Percentiles rank a stretch among this genome's conserved stretches.
phyloP scores from a whole-genome alignment of 129 eudicot genomes.

The Flaveria sonorensis region DNA sequence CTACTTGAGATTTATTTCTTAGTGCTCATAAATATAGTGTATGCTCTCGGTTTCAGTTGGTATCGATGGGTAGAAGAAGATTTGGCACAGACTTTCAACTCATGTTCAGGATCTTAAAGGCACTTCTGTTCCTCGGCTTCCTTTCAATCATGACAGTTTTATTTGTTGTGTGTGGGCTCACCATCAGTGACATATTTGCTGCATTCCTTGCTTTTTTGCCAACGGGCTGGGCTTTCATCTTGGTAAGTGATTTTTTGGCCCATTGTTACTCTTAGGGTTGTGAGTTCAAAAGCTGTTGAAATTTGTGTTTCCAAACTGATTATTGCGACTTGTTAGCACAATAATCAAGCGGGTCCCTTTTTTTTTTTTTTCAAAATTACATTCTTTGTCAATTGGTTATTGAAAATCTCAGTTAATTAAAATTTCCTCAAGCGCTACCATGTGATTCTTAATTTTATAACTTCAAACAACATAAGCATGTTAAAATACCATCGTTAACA shows the following conservation, averaged over 20 bases:
- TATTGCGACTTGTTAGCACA: background rate
- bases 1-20: background rate
- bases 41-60: slow-evolving; percentile 56
- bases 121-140: slow-evolving; percentile 90
- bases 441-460: background rate
- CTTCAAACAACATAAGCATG: background rate
- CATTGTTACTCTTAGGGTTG: background rate
- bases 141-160: slow-evolving; percentile 86
- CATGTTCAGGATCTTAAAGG: slow-evolving; percentile 94
- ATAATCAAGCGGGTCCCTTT: background rate
- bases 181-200: slow-evolving; percentile 74
- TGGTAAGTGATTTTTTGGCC: slow-evolving; percentile 46
- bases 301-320: background rate
- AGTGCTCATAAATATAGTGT: background rate
- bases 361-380: background rate
- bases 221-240: slow-evolving; percentile 91
- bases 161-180: slow-evolving; percentile 77
- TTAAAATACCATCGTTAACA: background rate
- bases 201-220: slow-evolving; percentile 90
- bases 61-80: slow-evolving; percentile 87
- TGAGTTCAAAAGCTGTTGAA: background rate
- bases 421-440: background rate
- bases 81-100: slow-evolving; percentile 96
- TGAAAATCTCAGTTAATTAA: background rate
- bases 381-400: background rate